Percentiles rank a stretch among this genome's conserved stretches.
These are phyloP conservation scores for Diplosphaera chodatii DNA, from an alignment of 139 green algal species.

Conservation along the genomic window DNA sequence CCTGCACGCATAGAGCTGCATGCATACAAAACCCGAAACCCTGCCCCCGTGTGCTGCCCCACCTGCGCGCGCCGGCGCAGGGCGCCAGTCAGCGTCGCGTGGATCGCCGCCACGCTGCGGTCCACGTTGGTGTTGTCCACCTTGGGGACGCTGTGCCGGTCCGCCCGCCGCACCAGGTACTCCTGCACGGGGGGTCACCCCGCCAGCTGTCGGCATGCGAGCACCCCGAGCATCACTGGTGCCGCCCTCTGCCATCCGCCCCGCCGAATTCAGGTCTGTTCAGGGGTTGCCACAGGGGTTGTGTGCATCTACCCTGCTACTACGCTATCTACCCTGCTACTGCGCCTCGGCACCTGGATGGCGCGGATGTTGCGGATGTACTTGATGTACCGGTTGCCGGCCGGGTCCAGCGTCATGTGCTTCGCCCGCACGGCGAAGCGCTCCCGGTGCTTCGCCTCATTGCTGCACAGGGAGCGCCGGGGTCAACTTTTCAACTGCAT, in stretches of 20 bases:
- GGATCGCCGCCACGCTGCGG: constrained; percentile 77
- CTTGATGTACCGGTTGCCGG: constrained; percentile 81
- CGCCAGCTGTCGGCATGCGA: too few species aligned
- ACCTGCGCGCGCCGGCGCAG: constrained; percentile 27
- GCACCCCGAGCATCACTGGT: too few species aligned
- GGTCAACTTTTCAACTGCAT: too few species aligned
- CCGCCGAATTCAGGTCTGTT: too few species aligned
- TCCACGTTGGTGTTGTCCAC: constrained; percentile 96
- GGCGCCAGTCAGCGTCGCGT: constrained; percentile 73
- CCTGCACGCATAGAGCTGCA: too few species aligned
- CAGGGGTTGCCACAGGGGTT: too few species aligned
- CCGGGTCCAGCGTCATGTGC: constrained; percentile 84
- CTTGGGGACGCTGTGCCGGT: constrained; percentile 68
- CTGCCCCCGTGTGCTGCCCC: neutral
- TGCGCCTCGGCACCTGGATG: constrained; percentile 85
- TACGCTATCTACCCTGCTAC: too few species aligned
- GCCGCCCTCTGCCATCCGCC: too few species aligned
- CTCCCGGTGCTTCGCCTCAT: constrained; percentile 86
- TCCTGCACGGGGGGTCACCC: constrained; percentile 44
- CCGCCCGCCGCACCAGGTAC: constrained; percentile 63
- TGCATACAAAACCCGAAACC: neutral
- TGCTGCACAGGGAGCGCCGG: too few species aligned
- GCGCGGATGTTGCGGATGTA: constrained; percentile 75
- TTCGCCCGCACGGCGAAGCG: constrained; percentile 89
- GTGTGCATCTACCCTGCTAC: too few species aligned